Evolutionary conservation across 1,284 basidiomycete species (phyloP), one percentile per base, ranked within the genome.

Genomic region (Apiotrichum montevideense): DNA sequence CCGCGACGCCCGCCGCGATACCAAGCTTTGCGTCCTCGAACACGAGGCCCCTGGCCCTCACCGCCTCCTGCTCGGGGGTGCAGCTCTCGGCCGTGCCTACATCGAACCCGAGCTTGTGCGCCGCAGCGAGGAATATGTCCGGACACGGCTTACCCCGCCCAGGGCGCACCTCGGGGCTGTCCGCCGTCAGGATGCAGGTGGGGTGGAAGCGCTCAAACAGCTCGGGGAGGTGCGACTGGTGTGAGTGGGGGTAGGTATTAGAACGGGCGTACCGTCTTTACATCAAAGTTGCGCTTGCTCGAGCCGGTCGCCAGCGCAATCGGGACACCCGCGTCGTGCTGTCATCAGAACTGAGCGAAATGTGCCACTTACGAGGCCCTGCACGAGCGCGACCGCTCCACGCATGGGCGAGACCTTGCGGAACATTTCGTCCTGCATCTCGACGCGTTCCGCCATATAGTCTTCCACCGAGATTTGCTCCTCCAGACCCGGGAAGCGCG

Each of bases 51-150:
- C 58, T 66, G 10, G 58, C 58, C 29, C 77, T 58, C 54, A 69
- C 69, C 4, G 53, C 63, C n/a, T 40, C 47, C 58, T 78, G 72
- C 29, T 56, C 67, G 0, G 69, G 62, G 1, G 63, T 66, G 52
- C 62, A 64, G 35, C 58, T 54, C 15, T 74, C 71, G 0, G 70
- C 66, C 1, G 64, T 64, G 1, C 77, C 76, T 13, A 78, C 75
- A 39, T 74, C 67, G 11, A 66, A 63, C 0, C 73, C 75, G 34
- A 78, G 61, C 49, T 68, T 68, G 5, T 66, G 63, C 10, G 76
- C 77, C 1, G 77, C 77, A 35, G 75, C 74, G 35, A 77, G 67
- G 61, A 74, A 78, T 57, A 78, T 74, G 62, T 75, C 74, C 8
- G 76, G 76, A 35, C 63, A 53, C 6, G 77, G 74, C 61, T 78